Evolutionary conservation across 441 rosid species (phyloP), one percentile per base, ranked within the genome.

Genomic region (Erysimum pusillum): DNA sequence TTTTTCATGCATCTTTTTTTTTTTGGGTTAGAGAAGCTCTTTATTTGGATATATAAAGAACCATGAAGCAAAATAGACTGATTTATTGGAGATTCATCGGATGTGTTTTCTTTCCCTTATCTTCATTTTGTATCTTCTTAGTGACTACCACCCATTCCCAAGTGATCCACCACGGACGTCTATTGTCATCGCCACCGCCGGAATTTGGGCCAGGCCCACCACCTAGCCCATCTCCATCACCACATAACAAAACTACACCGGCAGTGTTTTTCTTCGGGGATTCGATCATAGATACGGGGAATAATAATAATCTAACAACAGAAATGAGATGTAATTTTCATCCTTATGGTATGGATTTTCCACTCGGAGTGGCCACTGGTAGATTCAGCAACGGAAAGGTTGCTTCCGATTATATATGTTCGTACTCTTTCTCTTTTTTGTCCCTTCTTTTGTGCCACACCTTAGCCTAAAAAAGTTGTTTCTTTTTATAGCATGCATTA

Each of bases 261-360:
- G 85, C 86, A 0, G 31, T 86, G 10, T 52, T 79, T 9, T 83
- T 69, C 42, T 84, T 86, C 12, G 90, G 88, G 10, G 89, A 86
- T 72, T 86, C 89, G 3, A 83, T 84, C 5, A 69, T 86, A 3
- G 87, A 84, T 31, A 69, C 85, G 1, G 85, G 85, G 25, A 82
- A 79, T 49, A 82, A 84, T 77, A 81, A 84, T 76, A 35, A 78
- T 20, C 51, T 86, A 49, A 36, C 17, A 2, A 84, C 90, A 9
- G 65, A 66, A 44, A 48, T 79, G 66, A 84, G 62, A 77, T 65
- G 81, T 64, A 64, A 86, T 35, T 86, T 84, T 75, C 77, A 49
- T 20, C 90, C 90, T 0, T 86, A 84, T 32, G 90, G 90, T 4
- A 14, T 36, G 31, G 67, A 79, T 68, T 86, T 83, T 63, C 59